Evolutionary conservation across 345 rosid species (phyloP).

Genomic region (Acer campestre): DNA sequence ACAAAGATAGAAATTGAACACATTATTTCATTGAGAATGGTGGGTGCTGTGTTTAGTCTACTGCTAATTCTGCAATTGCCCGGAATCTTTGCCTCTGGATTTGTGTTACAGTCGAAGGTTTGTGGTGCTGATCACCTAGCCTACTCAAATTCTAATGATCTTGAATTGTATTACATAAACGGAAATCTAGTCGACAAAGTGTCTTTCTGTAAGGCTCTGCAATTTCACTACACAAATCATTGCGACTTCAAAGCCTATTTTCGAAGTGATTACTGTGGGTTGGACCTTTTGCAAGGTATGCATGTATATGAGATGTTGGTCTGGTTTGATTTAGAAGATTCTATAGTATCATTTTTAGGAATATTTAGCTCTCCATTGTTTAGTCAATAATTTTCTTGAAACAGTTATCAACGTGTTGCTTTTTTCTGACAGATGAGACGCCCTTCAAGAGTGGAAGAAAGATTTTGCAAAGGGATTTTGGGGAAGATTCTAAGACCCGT

Average conservation of each 20-base stretch:
- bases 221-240: conserved; percentile 41
- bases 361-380: not conserved
- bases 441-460: conserved; percentile 46
- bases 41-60: conserved; percentile 33
- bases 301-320: conserved; percentile 8
- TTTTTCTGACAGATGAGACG: conserved; percentile 37
- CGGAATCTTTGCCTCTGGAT: conserved; percentile 38
- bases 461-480: conserved; percentile 45
- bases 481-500: conserved; percentile 12
- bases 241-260: conserved; percentile 44
- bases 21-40: conserved; percentile 32
- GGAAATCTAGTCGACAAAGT: conserved; percentile 52
- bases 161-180: conserved; percentile 53
- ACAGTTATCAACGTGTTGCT: conserved; percentile 17
- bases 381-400: not conserved
- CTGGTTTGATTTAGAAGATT: not conserved
- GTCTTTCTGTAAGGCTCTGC: conserved; percentile 60
- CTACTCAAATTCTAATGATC: conserved; percentile 41
- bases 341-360: too few relatives aligned
- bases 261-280: conserved; percentile 39
- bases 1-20: conserved; percentile 22
- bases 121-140: conserved; percentile 58
- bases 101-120: conserved; percentile 45
- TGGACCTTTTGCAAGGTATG: conserved; percentile 53
- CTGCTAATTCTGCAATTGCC: conserved; percentile 45